Percentiles rank a stretch among this genome's conserved stretches.
Conservation (phyloP, 768 basidiomycete species). For the Tricholoma sp. region DNA sequence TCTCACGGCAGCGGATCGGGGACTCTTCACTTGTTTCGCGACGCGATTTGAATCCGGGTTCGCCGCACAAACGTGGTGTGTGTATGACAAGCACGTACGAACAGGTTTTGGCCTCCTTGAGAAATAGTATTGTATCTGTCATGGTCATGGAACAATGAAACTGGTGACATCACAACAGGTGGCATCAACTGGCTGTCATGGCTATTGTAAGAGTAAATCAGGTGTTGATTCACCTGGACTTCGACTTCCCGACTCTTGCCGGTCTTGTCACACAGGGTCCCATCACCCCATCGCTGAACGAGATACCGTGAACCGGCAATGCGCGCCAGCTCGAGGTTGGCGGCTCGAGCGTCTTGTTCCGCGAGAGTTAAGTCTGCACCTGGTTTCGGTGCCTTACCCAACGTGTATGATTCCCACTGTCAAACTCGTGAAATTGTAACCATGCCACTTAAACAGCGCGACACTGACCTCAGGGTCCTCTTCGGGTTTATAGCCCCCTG, state of each 20-base stretch:
- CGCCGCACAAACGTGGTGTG: constrained; percentile 89
- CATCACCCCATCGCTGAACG: constrained; percentile 87
- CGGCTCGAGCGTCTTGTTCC: constrained; percentile 57
- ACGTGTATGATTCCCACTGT: constrained; percentile 75
- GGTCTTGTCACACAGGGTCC: constrained; percentile 91
- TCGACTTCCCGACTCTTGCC: constrained; percentile 85
- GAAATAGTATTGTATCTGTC: constrained; percentile 83
- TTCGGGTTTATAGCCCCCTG: constrained; percentile 71
- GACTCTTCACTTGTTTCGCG: constrained; percentile 62
- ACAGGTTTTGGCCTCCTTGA: constrained; percentile 93
- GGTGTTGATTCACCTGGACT: constrained; percentile 67
- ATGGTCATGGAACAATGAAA: constrained; percentile 96
- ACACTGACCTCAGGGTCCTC: constrained; percentile 78
- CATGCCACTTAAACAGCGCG: constrained; percentile 9
- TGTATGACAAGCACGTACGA: constrained; percentile 92
- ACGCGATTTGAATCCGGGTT: constrained; percentile 86
- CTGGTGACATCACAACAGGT: constrained; percentile 33
- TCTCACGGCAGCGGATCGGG: constrained; percentile 73
- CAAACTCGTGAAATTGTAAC: constrained; percentile 8
- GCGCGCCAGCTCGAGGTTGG: constrained; percentile 72
- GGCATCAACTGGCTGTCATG: constrained; percentile 10
- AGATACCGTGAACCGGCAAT: constrained; percentile 85
- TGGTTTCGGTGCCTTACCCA: constrained; percentile 66
- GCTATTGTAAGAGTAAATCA: constrained; percentile 1
- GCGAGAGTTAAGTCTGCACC: constrained; percentile 62